These are phyloP conservation scores for Wickerhamomyces pijperi DNA, from an alignment of 805 yeast genomes.

Conservation along the genomic window DNA sequence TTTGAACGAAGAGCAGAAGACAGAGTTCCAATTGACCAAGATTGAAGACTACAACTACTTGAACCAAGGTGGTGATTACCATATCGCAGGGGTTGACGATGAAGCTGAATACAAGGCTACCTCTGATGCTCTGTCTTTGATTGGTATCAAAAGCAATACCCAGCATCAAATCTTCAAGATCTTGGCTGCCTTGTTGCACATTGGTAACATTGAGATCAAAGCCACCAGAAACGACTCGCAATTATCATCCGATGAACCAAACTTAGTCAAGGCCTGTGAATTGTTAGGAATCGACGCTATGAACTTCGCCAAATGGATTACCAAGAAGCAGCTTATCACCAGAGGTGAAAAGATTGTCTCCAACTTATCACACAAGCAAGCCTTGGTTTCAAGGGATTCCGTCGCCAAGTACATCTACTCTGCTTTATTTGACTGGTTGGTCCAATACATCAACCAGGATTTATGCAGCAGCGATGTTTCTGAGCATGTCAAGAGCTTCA, in stretches of 20 bases:
- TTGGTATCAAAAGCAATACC: slow-evolving; percentile 52
- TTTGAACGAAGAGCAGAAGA: slow-evolving; percentile 38
- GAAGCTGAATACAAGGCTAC: slow-evolving; percentile 68
- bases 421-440: slow-evolving; percentile 92
- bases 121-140: slow-evolving; percentile 60
- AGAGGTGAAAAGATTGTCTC: slow-evolving; percentile 85
- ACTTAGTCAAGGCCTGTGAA: slow-evolving; percentile 70
- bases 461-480: slow-evolving; percentile 66
- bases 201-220: slow-evolving; percentile 83
- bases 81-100: slow-evolving; percentile 74
- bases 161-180: slow-evolving; percentile 67
- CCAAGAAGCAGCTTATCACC: slow-evolving; percentile 86
- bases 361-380: slow-evolving; percentile 72
- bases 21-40: slow-evolving; percentile 45
- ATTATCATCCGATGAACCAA: slow-evolving; percentile 79
- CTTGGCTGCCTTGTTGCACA: slow-evolving; percentile 79
- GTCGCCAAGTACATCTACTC: slow-evolving; percentile 91
- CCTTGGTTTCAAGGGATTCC: slow-evolving; percentile 90
- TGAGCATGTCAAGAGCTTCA: slow-evolving; percentile 54
- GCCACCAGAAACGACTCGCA: slow-evolving; percentile 79
- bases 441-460: slow-evolving; percentile 69
- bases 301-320: slow-evolving; percentile 79
- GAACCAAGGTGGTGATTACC: slow-evolving; percentile 77
- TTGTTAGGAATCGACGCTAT: slow-evolving; percentile 69
- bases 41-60: slow-evolving; percentile 70